Conservation (phyloP, 108 stramenopile genomes). For the Chaetoceros tenuissimus region DNA sequence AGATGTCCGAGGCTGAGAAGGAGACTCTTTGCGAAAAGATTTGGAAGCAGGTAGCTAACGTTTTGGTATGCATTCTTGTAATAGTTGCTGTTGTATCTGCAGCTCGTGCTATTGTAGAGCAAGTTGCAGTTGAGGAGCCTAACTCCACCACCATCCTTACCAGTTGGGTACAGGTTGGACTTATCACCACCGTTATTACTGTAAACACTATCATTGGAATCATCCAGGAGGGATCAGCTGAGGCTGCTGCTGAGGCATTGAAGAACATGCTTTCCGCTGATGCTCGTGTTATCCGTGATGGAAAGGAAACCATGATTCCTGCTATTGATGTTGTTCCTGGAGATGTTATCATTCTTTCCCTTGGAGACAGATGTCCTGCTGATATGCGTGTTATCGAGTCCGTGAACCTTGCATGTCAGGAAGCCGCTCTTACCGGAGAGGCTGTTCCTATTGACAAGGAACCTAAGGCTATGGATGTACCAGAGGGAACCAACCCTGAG, state of each 20-base stretch:
- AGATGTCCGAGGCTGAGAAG: slow-evolving; percentile 52
- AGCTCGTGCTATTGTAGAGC: slow-evolving; percentile 10
- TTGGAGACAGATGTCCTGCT: slow-evolving; percentile 81
- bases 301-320: slow-evolving; percentile 54
- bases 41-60: slow-evolving; percentile 68
- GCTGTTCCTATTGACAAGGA: slow-evolving; percentile 82
- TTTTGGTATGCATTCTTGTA: slow-evolving; percentile 64
- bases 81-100: slow-evolving; percentile 59
- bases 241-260: slow-evolving; percentile 68
- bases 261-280: slow-evolving; percentile 76
- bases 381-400: slow-evolving; percentile 82
- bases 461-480: slow-evolving; percentile 33
- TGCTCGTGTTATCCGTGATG: slow-evolving; percentile 56
- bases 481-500: slow-evolving; percentile 26
- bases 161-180: slow-evolving; percentile 52
- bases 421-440: slow-evolving; percentile 91
- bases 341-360: slow-evolving; percentile 54
- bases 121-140: slow-evolving; percentile 25
- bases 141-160: slow-evolving; percentile 25
- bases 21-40: slow-evolving; percentile 57
- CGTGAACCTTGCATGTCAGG: slow-evolving; percentile 62
- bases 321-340: slow-evolving; percentile 65
- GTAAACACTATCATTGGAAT: slow-evolving; percentile 76
- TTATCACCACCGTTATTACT: slow-evolving; percentile 55
- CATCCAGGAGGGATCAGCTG: slow-evolving; percentile 74